Evolutionary conservation across 2,329 filamentous ascomycete species (phyloP), one percentile per base, ranked within the genome.

Genomic region (Paraphaeosphaeria minitans): DNA sequence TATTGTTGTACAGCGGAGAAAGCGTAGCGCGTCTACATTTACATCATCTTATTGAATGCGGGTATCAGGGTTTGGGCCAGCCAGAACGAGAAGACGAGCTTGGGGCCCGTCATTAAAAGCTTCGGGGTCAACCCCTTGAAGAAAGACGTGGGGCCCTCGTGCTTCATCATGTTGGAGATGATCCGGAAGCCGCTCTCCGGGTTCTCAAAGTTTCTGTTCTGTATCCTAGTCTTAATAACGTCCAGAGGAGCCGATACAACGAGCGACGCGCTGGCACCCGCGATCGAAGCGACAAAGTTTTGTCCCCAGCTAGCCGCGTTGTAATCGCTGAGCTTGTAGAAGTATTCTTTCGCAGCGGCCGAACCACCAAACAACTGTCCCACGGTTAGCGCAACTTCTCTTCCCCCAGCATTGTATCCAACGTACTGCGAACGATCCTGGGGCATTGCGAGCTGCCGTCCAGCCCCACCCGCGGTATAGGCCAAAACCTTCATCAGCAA

Each of bases 61-160:
- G 95, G 95, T 75, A 99, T 99, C 72, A 99, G 84, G 31, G 95
- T 98, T 84, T 99, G 95, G 58, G 95, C 95, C 75, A 99, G 87
- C 95, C 95, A 99, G 88, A 99, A 99, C 61, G 93, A 97, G 84
- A 99, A 99, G 63, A 98, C 95, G 61, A 99, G 86, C 86, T 99
- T 99, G 64, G 95, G 95, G 24, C 95, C 96, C 16, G 95, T 99
- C 95, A 99, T 99, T 73, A 99, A 85, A 65, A 99, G 87, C 89
- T 99, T 99, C 63, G 95, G 95, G 51, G 93, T 90, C 65, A 99
- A 81, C 45, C 95, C 95, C 87, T 99, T 99, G 87, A 99, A 99
- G 86, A 99, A 98, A 72, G 90, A 89, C 16, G 84, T 82, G 58
- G 89, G 76, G 22, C 94, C 95, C 80, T 99, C 95, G 69, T 97